Evolutionary conservation across 169 alveolate genomes (phyloP), one percentile per base, ranked within the genome.

Genomic region (Cryptosporidium tyzzeri): DNA sequence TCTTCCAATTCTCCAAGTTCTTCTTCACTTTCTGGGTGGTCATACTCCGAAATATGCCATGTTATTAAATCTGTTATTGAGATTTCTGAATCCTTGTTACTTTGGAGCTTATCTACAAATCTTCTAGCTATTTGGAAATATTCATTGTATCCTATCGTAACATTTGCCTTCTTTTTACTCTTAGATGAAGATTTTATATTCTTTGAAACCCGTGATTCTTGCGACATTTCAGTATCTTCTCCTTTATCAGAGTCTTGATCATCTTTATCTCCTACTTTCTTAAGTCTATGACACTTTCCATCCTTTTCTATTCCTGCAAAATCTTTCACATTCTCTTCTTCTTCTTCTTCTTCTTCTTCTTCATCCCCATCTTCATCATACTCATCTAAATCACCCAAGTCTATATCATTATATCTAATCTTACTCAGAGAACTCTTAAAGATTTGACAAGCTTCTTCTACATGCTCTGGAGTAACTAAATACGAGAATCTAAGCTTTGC

Each of bases 401-500:
- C 96, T 2, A 92, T 92, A 23, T 94, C 96, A 50, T 84, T 91
- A 75, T 93, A 93, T 68, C 93, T 94, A 39, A 96, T 94, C 73
- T 94, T 93, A 59, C 94, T 92, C 23, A 95, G 94, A 14, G 98
- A 96, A 31, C 96, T 94, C 44, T 96, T 94, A 85, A 98, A 93
- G 61, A 98, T 93, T 71, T 97, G 92, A 44, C 96, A 95, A 12
- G 99, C 99, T 71, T 97, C 98, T 70, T 95, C 95, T 1, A 98
- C 99, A 91, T 96, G 98, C 29, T 92, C 92, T n/a, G 94, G 95
- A 39, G 92, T 94, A 5, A 97, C 97, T 50, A 93, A 89, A 71
- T 96, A 97, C 58, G 97, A 95, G 85, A 95, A 96, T 86, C 97
- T 95, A 29, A 97, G 96, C 86, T 97, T 96, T 9, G 99, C 99